These are phyloP conservation scores for Aureobasidium sp. DNA, from an alignment of 2,329 filamentous ascomycete genomes.

Conservation along the genomic window DNA sequence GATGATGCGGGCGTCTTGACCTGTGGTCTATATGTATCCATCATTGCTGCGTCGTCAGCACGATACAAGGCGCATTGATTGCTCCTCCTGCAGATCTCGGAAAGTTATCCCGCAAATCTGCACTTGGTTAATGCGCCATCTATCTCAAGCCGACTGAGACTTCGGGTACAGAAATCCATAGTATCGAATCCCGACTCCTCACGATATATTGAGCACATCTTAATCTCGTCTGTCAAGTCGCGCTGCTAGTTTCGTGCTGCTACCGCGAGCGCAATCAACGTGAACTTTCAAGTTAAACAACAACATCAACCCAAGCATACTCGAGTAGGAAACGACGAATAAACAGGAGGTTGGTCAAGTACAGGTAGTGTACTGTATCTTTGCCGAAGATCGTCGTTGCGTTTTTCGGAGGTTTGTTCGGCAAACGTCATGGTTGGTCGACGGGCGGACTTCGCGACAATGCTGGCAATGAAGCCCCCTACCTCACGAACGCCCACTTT, in stretches of 20 bases:
- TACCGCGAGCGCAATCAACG: too few relatives aligned
- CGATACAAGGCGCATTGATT: background rate
- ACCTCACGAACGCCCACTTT: background rate
- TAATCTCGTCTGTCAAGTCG: background rate
- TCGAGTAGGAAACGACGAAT: background rate
- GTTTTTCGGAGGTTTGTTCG: conserved; percentile 8
- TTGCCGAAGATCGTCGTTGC: background rate
- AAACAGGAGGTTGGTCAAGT: background rate
- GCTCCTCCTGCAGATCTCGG: background rate
- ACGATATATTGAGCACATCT: background rate
- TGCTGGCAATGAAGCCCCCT: background rate
- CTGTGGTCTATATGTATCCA: background rate
- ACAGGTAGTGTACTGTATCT: background rate
- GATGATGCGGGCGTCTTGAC: background rate
- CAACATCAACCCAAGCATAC: background rate
- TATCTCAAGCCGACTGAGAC: background rate
- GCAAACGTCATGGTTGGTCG: background rate
- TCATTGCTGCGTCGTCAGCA: background rate
- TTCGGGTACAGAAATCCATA: background rate
- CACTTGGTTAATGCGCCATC: background rate
- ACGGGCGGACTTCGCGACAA: conserved; percentile 9
- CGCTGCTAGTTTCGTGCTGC: background rate
- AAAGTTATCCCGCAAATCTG: background rate
- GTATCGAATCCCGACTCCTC: background rate
- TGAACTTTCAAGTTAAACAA: too few relatives aligned